Base-by-base conservation (phyloP, 2,329 filamentous ascomycete species). In the Ceratocystis cubensis region DNA sequence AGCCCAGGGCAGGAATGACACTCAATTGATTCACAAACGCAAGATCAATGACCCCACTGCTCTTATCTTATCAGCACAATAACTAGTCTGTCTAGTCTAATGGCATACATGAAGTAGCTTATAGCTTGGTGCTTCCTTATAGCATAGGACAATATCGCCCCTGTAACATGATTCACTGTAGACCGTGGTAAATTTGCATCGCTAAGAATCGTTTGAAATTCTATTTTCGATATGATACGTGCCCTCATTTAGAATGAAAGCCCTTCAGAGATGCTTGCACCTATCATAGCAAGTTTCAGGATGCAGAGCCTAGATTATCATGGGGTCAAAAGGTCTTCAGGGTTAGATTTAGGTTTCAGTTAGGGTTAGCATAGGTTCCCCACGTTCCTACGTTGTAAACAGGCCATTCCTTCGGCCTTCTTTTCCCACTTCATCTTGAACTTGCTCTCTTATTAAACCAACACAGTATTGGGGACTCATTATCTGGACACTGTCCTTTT, bases 381-480 rank as follows among this genome's bases (percentile, higher is more conserved):
- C 53, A 57, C 53, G 20, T 57, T 41, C 53, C 53, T 17, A 33
- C 25, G 22, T 28, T 57, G 53, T 57, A 30, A 57, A 57, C 53
- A 57, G 22, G 25, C 13, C 53, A 57, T 57, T 57, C 53, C 53
- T 57, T 57, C 53, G 53, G 53, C 53, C 10, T 13, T 57, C 53
- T 57, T 30, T 17, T 33, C n/a, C 53, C 53, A 57, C 53, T 28
- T 57, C 53, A 57, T 10, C 25, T 57, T 7, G 46, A 50, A 20
- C 22, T 50, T 13, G 37, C n/a, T 50, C 46, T 50, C 46, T 50
- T 22, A n/a, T 50, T 50, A 13, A 22, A 20, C 17, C 22, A 57
- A 57, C 53, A 30, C 10, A 57, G 17, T 20, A 30, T 57, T 28
- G 15, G 25, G 53, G 22, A 22, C 22, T 57, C 53, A 57, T 57